phyloP scores from a whole-genome alignment of 306 rosid genomes.

The Casuarina glauca region DNA sequence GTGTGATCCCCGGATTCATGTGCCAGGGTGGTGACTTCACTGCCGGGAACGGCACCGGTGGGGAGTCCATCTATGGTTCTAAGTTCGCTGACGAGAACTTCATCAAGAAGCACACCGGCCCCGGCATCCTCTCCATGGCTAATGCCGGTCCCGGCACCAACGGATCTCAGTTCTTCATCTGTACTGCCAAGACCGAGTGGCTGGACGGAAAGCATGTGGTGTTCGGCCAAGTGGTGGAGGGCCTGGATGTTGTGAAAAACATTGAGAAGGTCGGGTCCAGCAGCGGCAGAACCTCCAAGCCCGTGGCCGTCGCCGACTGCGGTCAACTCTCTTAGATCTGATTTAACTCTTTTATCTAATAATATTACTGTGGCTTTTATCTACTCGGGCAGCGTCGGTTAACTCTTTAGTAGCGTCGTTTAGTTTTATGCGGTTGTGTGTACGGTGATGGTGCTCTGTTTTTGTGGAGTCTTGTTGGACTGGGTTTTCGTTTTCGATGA shows the following conservation, averaged over 20 bases:
- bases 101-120: constrained; percentile 84
- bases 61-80: constrained; percentile 89
- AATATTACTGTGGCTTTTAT: neutral
- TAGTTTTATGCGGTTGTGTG: neutral
- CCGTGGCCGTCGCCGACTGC: constrained; percentile 65
- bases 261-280: constrained; percentile 78
- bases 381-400: neutral
- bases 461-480: neutral
- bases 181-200: constrained; percentile 86
- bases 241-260: constrained; percentile 59
- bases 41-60: constrained; percentile 89
- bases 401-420: neutral
- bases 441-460: neutral
- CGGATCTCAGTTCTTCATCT: constrained; percentile 95
- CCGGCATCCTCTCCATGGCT: constrained; percentile 85
- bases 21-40: constrained; percentile 98
- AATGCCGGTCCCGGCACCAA: constrained; percentile 87
- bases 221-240: constrained; percentile 76
- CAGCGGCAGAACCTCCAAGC: constrained; percentile 56
- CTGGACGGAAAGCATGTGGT: constrained; percentile 94
- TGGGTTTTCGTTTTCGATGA: neutral
- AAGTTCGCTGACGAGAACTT: constrained; percentile 95
- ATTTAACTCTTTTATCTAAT: neutral
- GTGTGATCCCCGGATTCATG: constrained; percentile 91
- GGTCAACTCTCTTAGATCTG: constrained; percentile 73